These are phyloP conservation scores for Trametes sp. DNA, from an alignment of 1,284 basidiomycete species.

Conservation along the genomic window DNA sequence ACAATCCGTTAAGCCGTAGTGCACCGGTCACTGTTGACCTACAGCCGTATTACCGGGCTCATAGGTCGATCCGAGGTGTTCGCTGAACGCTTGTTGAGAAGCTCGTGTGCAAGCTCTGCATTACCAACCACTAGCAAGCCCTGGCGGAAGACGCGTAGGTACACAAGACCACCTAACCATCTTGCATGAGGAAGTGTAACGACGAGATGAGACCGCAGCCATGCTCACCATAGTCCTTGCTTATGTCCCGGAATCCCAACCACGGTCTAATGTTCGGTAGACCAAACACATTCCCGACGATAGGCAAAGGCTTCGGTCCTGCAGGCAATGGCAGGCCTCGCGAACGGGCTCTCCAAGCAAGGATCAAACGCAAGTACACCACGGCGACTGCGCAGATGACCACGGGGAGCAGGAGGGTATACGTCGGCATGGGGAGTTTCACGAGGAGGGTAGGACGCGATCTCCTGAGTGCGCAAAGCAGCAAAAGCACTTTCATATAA, in stretches of 20 bases:
- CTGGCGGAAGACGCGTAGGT: background rate
- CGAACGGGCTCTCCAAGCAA: background rate
- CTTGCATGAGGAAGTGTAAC: background rate
- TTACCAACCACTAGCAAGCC: slow-evolving; percentile 20
- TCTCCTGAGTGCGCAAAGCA: too few relatives aligned
- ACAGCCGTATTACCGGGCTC: background rate
- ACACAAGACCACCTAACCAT: background rate
- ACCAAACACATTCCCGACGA: background rate
- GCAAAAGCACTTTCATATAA: background rate
- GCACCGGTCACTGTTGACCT: background rate
- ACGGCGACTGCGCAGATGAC: background rate
- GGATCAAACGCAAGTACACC: background rate
- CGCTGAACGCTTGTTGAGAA: slow-evolving; percentile 22
- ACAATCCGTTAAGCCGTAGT: too few relatives aligned
- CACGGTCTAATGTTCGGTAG: background rate
- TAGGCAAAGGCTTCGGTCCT: background rate
- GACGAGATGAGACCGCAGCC: background rate
- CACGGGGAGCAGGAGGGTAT: background rate
- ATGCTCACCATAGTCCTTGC: background rate
- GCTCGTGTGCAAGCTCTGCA: slow-evolving; percentile 14
- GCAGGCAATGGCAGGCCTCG: background rate
- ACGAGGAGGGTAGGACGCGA: background rate
- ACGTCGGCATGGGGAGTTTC: background rate
- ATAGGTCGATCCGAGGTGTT: slow-evolving; percentile 18
- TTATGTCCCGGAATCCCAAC: background rate